phyloP scores from a whole-genome alignment of 257 asterid genomes.

The Haberlea rhodopensis region DNA sequence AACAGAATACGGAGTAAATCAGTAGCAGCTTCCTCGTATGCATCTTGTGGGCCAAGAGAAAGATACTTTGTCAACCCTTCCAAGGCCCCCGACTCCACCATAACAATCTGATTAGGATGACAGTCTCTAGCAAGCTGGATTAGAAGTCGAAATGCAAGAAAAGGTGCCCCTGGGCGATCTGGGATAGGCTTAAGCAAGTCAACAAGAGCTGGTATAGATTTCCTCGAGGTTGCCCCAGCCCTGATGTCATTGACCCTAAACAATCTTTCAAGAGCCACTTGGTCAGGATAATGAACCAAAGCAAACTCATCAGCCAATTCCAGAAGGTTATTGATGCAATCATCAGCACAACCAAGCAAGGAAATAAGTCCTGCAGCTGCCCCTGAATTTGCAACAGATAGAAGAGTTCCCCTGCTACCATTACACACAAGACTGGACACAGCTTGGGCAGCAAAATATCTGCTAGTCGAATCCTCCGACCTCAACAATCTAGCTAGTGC shows the following conservation, averaged over 20 bases:
- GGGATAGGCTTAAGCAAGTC: slow-evolving; percentile 97
- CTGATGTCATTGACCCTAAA: slow-evolving; percentile 97
- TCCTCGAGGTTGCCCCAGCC: slow-evolving; percentile 92
- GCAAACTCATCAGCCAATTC: slow-evolving; percentile 78
- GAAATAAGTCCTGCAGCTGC: slow-evolving; percentile 88
- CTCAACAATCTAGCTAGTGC: slow-evolving; percentile 76
- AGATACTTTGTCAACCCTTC: slow-evolving; percentile 94
- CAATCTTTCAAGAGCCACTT: slow-evolving; percentile 90
- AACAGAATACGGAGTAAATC: slow-evolving; percentile 88
- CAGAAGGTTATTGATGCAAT: slow-evolving; percentile 70
- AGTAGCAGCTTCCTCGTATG: slow-evolving; percentile 98
- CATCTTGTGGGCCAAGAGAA: slow-evolving; percentile 93
- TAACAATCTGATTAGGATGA: slow-evolving; percentile 77
- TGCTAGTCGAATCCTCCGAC: slow-evolving; percentile 81
- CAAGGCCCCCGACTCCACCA: slow-evolving; percentile 97
- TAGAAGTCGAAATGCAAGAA: slow-evolving; percentile 82
- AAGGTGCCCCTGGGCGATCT: slow-evolving; percentile 98
- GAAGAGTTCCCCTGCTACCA: slow-evolving; percentile 99
- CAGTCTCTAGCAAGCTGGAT: slow-evolving; percentile 85
- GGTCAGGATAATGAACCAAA: slow-evolving; percentile 84
- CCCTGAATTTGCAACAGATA: slow-evolving; percentile 96
- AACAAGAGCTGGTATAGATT: slow-evolving; percentile 96
- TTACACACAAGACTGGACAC: slow-evolving; percentile 94
- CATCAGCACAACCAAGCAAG: slow-evolving; percentile 91
- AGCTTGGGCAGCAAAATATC: slow-evolving; percentile 97